Conservation (phyloP, 345 rosid species). For the Eutrema yunnanense region DNA sequence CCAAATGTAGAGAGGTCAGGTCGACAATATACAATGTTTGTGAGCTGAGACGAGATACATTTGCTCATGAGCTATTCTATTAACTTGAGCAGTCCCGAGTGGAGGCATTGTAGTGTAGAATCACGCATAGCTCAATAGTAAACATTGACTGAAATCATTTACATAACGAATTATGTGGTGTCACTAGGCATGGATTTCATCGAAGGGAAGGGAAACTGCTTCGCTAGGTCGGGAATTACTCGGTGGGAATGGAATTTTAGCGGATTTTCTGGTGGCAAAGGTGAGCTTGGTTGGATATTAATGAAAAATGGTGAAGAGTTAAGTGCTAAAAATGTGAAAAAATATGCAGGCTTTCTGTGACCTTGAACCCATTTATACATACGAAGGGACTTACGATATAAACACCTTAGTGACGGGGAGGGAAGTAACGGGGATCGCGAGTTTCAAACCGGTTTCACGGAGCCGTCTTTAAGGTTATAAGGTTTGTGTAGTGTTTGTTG, state of each 20-base stretch:
- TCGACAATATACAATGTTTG: background rate
- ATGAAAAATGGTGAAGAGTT: background rate
- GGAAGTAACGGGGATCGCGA: constrained; percentile 84
- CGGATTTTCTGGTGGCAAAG: constrained; percentile 95
- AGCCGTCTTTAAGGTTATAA: constrained; percentile 57
- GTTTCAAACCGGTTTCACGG: constrained; percentile 66
- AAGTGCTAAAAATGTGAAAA: background rate
- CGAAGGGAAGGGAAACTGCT: constrained; percentile 75
- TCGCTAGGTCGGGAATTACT: constrained; percentile 83
- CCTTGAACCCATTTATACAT: constrained; percentile 92
- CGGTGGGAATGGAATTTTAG: constrained; percentile 86
- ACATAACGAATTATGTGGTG: background rate
- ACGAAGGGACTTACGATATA: constrained; percentile 92
- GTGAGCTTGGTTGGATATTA: constrained; percentile 24
- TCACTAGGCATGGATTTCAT: constrained; percentile 73
- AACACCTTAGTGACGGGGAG: constrained; percentile 87
- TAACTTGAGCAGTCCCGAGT: background rate
- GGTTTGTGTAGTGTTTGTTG: constrained; percentile 8
- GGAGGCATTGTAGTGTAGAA: background rate
- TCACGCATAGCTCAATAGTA: background rate
- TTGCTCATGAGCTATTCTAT: background rate
- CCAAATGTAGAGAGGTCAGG: background rate
- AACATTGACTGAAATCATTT: background rate
- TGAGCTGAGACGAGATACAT: background rate
- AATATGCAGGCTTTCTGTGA: constrained; percentile 88